Conservation (phyloP, 495 filamentous ascomycete genomes). For the Lasiosphaeria miniovina region DNA sequence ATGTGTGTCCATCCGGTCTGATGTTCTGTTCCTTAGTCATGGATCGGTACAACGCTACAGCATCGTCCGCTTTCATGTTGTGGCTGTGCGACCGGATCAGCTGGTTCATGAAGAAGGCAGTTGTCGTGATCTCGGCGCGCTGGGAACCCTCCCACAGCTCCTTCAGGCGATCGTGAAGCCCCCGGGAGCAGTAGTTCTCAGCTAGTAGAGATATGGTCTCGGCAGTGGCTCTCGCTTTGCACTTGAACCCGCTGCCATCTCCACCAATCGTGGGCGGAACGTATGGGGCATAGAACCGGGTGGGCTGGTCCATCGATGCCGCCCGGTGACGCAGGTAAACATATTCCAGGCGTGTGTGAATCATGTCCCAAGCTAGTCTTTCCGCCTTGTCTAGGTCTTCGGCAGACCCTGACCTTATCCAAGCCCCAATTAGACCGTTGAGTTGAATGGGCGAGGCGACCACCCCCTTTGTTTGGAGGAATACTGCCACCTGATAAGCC, state of each 20-base stretch:
- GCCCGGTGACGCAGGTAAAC: conserved; percentile 39
- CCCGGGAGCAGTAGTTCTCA: conserved; percentile 63
- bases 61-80: conserved; percentile 46
- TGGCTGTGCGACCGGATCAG: conserved; percentile 60
- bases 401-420: conserved; percentile 59
- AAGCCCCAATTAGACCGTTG: conserved; percentile 73
- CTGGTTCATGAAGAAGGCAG: conserved; percentile 74
- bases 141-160: conserved; percentile 56
- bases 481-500: conserved; percentile 62
- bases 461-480: conserved; percentile 65
- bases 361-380: conserved; percentile 72
- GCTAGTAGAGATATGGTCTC: conserved; percentile 77
- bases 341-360: conserved; percentile 60
- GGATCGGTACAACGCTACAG: conserved; percentile 55
- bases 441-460: conserved; percentile 64
- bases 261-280: conserved; percentile 30
- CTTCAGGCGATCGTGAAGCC: conserved; percentile 52
- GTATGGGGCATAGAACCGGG: conserved; percentile 22
- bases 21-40: conserved; percentile 39
- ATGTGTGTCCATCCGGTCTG: conserved; percentile 66
- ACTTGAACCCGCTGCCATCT: conserved; percentile 27
- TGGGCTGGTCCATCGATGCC: conserved; percentile 8
- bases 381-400: conserved; percentile 60
- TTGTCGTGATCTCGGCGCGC: conserved; percentile 58
- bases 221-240: conserved; percentile 53